Evolutionary conservation across 2,329 filamentous ascomycete genomes (phyloP), one percentile per base, ranked within the genome.

Genomic region (Phialophora macrospora): DNA sequence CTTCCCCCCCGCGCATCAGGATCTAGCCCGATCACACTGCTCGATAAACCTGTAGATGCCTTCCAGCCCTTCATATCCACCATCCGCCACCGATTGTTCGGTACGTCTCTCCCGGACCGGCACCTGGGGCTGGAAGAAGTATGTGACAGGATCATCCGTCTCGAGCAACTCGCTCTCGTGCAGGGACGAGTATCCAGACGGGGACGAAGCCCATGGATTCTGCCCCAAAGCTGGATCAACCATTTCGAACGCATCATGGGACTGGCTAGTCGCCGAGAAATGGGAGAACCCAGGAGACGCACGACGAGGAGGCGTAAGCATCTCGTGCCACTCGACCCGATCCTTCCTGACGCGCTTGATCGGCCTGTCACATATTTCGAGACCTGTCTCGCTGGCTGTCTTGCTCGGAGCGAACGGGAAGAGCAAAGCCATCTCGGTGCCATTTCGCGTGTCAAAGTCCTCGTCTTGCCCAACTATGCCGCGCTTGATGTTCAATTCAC

Each of bases 381-480:
- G 71, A 52, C 55, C 64, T 77, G 81, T 73, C 74, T 85, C 78
- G 30, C 82, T 79, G 55, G 80, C 71, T 4, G 80, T 78, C 55
- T 80, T 76, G 67, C 82, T 87, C 0, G 93, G 90, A 0, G 93
- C 93, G 73, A 92, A 97, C 0, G 94, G 94, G 73, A 97, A 97
- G 51, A 88, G 84, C 22, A 98, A 83, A 4, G 92, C 92, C 70
- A 95, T 84, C 1, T 90, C 83, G 0, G 88, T 87, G 8, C 90
- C 92, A 28, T 84, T 83, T 63, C 85, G 86, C 6, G 77, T 74
- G 62, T 91, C 86, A 72, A 96, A 96, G 20, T 89, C 88, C 34
- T 85, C 82, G 70, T 98, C 95, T 79, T 98, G 90, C 12, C 85
- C 81, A 3, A 98, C 85, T 3, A 91, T 80, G 1, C 95, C 95